These are phyloP conservation scores for Capsicum rhomboideum DNA, from an alignment of 257 asterid species.

Conservation along the genomic window DNA sequence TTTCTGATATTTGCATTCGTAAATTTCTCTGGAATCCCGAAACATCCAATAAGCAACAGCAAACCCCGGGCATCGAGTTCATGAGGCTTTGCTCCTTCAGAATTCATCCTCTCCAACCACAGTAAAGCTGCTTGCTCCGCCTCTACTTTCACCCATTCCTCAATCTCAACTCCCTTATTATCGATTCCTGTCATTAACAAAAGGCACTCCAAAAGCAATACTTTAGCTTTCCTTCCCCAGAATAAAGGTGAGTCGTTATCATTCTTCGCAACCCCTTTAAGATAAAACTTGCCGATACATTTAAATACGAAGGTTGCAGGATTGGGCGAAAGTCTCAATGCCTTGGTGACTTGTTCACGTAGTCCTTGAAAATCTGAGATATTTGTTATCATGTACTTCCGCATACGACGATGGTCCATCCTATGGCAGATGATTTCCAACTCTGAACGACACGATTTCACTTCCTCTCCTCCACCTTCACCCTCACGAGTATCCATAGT, in stretches of 20 bases:
- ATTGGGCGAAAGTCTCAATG: neutral
- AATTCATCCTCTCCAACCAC: constrained; percentile 67
- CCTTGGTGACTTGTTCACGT: neutral
- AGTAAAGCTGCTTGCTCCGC: constrained; percentile 46
- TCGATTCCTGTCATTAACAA: constrained; percentile 35
- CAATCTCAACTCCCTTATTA: constrained; percentile 12
- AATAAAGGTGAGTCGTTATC: constrained; percentile 47
- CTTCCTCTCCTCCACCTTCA: no score
- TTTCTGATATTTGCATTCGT: constrained; percentile 47
- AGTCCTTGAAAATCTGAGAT: neutral
- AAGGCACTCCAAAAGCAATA: constrained; percentile 58
- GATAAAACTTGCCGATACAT: constrained; percentile 40
- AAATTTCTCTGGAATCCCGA: constrained; percentile 49
- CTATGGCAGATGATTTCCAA: neutral
- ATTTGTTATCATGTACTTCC: neutral
- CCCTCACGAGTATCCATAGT: neutral
- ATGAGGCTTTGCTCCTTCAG: constrained; percentile 56
- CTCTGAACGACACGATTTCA: neutral
- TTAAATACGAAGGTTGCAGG: constrained; percentile 6
- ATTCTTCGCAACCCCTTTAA: constrained; percentile 36
- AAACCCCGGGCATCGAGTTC: constrained; percentile 78
- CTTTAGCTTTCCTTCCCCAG: constrained; percentile 58
- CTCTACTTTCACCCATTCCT: constrained; percentile 41
- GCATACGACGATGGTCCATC: neutral
- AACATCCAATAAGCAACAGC: constrained; percentile 58